Conservation (phyloP, 2,329 filamentous ascomycete genomes). For the Neonectria faginata region DNA sequence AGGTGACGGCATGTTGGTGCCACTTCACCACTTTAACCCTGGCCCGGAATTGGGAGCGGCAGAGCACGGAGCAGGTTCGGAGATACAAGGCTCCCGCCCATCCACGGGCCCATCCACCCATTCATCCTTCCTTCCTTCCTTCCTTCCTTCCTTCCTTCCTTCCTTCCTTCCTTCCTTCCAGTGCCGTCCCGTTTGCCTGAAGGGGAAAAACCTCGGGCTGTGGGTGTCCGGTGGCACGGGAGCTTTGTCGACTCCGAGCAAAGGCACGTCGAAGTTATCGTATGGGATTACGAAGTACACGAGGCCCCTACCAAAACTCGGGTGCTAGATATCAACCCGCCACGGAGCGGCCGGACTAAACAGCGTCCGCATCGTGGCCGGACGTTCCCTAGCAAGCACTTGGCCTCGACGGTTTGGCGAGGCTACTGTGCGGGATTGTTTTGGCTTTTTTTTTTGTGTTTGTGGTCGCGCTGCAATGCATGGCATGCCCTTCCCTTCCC, state of each 20-base stretch:
- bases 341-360: background rate
- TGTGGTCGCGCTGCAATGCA: conserved; percentile 16
- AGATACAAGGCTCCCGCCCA: conserved; percentile 20
- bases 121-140: conserved; percentile 19
- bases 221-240: conserved; percentile 16
- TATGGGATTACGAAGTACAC: no score
- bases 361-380: background rate
- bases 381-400: conserved; percentile 5
- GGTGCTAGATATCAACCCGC: background rate
- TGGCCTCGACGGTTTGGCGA: conserved; percentile 4
- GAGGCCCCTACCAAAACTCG: background rate
- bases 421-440: conserved; percentile 9
- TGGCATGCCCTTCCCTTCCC: conserved; percentile 1
- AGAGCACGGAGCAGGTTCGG: conserved; percentile 15
- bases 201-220: conserved; percentile 18
- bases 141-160: conserved; percentile 21
- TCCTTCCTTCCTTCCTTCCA: conserved; percentile 23
- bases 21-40: conserved; percentile 7
- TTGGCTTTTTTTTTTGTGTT: background rate
- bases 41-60: conserved; percentile 15
- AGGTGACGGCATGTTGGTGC: conserved; percentile 2
- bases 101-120: conserved; percentile 2
- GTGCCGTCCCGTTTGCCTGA: conserved; percentile 16
- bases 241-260: conserved; percentile 6
- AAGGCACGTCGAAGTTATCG: background rate